phyloP scores from a whole-genome alignment of 2,329 filamentous ascomycete species.

The Pyrenophora graminea region DNA sequence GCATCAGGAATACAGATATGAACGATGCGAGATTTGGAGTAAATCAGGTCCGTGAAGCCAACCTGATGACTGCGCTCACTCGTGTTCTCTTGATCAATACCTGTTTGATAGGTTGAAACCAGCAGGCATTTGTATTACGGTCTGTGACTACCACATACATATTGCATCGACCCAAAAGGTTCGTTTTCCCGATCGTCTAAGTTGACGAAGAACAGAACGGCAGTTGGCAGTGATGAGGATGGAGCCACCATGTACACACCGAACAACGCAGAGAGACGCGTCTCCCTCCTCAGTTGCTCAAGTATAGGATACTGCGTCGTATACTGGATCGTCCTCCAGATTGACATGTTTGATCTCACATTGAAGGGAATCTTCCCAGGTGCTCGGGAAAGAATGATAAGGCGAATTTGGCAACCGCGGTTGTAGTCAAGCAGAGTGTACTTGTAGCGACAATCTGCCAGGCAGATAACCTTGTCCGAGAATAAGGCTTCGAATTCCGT shows the following conservation, averaged over 20 bases:
- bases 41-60: constrained; percentile 19
- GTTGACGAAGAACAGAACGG: constrained; percentile 11
- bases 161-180: constrained; percentile 25
- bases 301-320: constrained; percentile 20
- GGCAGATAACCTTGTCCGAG: no score
- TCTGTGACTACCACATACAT: constrained; percentile 6
- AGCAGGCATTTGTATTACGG: no score
- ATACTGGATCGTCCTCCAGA: constrained; percentile 9
- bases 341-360: constrained; percentile 14
- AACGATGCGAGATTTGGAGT: constrained; percentile 4
- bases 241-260: not conserved
- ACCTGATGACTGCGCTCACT: constrained; percentile 20
- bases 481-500: constrained; percentile 5
- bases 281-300: constrained; percentile 15
- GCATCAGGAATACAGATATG: not conserved
- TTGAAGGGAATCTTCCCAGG: not conserved
- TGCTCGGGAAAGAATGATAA: constrained; percentile 6
- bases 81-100: constrained; percentile 18
- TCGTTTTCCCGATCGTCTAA: constrained; percentile 6
- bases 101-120: not conserved
- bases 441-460: not conserved
- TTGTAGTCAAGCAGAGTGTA: constrained; percentile 13
- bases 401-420: constrained; percentile 8
- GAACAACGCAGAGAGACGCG: not conserved
- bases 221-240: constrained; percentile 18